Conservation (phyloP, 352 stramenopile species). For the Phytophthora megakarya region DNA sequence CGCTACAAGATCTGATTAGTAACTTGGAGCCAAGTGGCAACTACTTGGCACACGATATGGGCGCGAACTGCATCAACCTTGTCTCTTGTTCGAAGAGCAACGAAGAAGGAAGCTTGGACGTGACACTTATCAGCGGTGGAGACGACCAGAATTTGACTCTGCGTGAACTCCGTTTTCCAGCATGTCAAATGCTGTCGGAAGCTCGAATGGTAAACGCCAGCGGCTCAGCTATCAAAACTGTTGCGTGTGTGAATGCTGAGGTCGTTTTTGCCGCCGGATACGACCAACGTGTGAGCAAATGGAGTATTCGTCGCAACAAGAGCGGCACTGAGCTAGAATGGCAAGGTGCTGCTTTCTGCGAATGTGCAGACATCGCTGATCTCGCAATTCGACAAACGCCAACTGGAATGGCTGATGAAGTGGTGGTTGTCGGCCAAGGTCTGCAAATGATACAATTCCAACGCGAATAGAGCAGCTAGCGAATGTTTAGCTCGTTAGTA, state of each 20-base stretch:
- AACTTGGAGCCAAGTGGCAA: conserved; percentile 43
- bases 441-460: conserved; percentile 69
- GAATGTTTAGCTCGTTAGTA: background rate
- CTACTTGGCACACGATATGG: conserved; percentile 87
- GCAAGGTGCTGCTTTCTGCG: conserved; percentile 66
- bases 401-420: conserved; percentile 19
- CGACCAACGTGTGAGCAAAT: conserved; percentile 85
- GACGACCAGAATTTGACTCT: conserved; percentile 80
- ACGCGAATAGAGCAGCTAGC: background rate
- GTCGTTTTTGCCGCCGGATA: conserved; percentile 75
- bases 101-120: conserved; percentile 24
- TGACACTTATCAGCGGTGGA: conserved; percentile 77
- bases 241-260: conserved; percentile 44
- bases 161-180: conserved; percentile 41
- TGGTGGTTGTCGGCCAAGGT: conserved; percentile 81
- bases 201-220: conserved; percentile 63
- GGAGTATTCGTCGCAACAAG: conserved; percentile 33
- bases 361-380: conserved; percentile 84
- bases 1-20: conserved; percentile 37
- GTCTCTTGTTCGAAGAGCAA: conserved; percentile 28
- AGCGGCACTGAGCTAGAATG: conserved; percentile 41
- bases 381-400: conserved; percentile 41
- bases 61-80: conserved; percentile 68
- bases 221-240: conserved; percentile 81
- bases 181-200: conserved; percentile 43